Evolutionary conservation across 2,329 filamentous ascomycete genomes (phyloP).

Genomic region (Hyphodiscus sp.): DNA sequence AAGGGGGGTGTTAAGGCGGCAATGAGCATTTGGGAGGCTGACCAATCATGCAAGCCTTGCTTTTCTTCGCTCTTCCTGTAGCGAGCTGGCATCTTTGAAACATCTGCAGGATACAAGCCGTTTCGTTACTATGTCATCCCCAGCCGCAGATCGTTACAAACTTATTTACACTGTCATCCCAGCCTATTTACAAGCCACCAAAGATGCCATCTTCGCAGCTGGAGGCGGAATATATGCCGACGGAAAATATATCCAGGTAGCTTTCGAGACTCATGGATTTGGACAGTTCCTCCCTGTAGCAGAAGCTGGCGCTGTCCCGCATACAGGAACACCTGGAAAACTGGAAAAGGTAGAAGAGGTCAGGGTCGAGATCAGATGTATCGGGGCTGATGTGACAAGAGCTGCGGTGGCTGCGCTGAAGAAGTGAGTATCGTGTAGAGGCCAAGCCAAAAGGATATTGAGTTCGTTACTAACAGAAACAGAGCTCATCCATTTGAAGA

Average conservation of each 20-base stretch:
- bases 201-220: slow-evolving; percentile 48
- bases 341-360: slow-evolving; percentile 55
- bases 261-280: slow-evolving; percentile 44
- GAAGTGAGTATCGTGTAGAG: slow-evolving; percentile 39
- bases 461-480: slow-evolving; percentile 1
- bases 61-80: neutral
- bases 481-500: slow-evolving; percentile 45
- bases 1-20: neutral
- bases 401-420: slow-evolving; percentile 58
- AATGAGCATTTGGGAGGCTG: neutral
- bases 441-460: slow-evolving; percentile 2
- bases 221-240: slow-evolving; percentile 47
- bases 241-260: slow-evolving; percentile 48
- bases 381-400: slow-evolving; percentile 48
- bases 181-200: slow-evolving; percentile 39
- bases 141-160: slow-evolving; percentile 23
- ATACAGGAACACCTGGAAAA: slow-evolving; percentile 50
- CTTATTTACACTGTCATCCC: slow-evolving; percentile 46
- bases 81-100: neutral
- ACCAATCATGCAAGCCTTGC: neutral
- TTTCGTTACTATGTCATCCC: neutral
- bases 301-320: slow-evolving; percentile 48
- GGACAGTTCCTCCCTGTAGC: slow-evolving; percentile 61
- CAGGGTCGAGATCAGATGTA: slow-evolving; percentile 55
- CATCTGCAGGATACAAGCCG: neutral